Conservation (phyloP, 345 rosid genomes). For the sweet orange (Citrus sinensis) region DVS_A1.0 CM039163.1:19189001-19189500, state of each 20-base stretch:
- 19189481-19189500: not conserved
- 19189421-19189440: not conserved
- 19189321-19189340: conserved; percentile 17
- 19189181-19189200: conserved; percentile 36
- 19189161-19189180: conserved; percentile 84
- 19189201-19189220: not conserved
- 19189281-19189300: conserved; percentile 81
- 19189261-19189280: conserved; percentile 99
- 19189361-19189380: not conserved
- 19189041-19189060: not conserved
- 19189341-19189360: not conserved
- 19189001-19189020: not conserved
- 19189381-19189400: not conserved
- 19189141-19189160: conserved; percentile 81
- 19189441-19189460: not conserved
- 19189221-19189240: conserved; percentile 8
- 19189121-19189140: conserved; percentile 85
- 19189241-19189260: conserved; percentile 10
- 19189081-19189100: conserved; percentile 81
- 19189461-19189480: not conserved
- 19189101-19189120: conserved; percentile 53
- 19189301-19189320: conserved; percentile 86
- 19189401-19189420: not conserved
- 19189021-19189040: not conserved
- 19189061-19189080: conserved; percentile 26